These are phyloP conservation scores for Cryptococcus sp. DNA, from an alignment of 1,284 basidiomycete genomes.

Conservation along the genomic window DNA sequence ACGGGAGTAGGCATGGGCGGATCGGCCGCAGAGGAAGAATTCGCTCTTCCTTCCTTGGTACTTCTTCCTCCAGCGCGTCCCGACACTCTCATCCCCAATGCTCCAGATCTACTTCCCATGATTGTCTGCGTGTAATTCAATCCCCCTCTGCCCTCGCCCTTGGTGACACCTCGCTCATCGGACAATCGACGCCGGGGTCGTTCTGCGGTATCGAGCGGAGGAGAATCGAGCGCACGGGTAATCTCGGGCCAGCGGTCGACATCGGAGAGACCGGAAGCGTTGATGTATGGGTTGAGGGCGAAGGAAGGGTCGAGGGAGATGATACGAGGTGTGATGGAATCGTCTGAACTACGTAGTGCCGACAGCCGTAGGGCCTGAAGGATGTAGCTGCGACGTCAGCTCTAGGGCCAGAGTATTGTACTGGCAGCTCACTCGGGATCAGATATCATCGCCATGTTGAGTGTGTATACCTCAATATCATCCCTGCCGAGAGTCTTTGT, in stretches of 20 bases:
- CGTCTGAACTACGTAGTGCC: conserved; percentile 80
- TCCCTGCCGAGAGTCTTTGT: neutral
- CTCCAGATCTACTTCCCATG: conserved; percentile 60
- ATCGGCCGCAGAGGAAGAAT: conserved; percentile 16
- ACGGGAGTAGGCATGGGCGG: conserved; percentile 11
- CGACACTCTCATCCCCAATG: conserved; percentile 60
- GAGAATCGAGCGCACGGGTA: conserved; percentile 47
- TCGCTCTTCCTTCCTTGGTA: conserved; percentile 14
- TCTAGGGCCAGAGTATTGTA: too few relatives aligned
- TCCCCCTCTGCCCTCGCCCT: conserved; percentile 46
- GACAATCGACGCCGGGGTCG: conserved; percentile 6
- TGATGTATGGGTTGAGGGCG: conserved; percentile 70
- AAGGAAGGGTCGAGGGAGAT: conserved; percentile 62
- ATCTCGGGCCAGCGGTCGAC: conserved; percentile 77
- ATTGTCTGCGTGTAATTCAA: conserved; percentile 82
- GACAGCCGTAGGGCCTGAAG: conserved; percentile 77
- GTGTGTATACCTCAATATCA: neutral
- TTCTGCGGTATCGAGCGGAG: conserved; percentile 53
- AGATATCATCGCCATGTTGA: conserved; percentile 44
- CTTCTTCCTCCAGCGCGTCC: conserved; percentile 15
- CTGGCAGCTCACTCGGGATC: conserved; percentile 29
- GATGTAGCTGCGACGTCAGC: conserved; percentile 78
- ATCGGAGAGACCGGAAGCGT: conserved; percentile 70
- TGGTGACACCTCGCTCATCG: conserved; percentile 7
- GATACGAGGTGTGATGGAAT: conserved; percentile 71